Percentiles rank a stretch among this genome's conserved stretches.
These are phyloP conservation scores for Staphylotrichum longicolle DNA, from an alignment of 495 filamentous ascomycete species.

Conservation along the genomic window DNA sequence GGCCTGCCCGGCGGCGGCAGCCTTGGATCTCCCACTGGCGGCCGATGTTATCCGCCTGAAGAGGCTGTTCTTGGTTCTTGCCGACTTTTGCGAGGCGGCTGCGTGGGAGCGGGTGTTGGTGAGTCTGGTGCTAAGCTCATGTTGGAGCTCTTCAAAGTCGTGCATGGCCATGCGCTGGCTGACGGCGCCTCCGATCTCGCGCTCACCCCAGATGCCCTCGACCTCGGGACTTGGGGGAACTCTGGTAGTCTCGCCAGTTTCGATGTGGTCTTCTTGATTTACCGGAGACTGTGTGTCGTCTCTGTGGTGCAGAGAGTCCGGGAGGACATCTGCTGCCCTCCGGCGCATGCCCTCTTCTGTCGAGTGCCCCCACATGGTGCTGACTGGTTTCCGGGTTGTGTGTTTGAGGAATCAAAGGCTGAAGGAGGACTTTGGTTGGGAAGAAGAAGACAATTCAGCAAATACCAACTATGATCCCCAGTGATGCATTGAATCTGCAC, in stretches of 20 bases:
- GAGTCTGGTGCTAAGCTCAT: conserved; percentile 55
- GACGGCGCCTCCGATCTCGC: conserved; percentile 61
- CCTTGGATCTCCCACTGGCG: conserved; percentile 20
- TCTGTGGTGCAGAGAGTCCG: conserved; percentile 30
- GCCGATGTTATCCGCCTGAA: conserved; percentile 28
- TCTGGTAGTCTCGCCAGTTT: conserved; percentile 20
- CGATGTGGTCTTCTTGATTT: conserved; percentile 3
- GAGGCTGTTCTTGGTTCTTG: conserved; percentile 16
- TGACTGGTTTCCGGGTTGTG: background rate
- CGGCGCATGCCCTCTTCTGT: conserved; percentile 28
- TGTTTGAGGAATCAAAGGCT: background rate
- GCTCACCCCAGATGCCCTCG: conserved; percentile 75
- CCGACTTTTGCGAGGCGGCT: conserved; percentile 19
- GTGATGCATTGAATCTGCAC: no score
- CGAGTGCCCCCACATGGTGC: conserved; percentile 19
- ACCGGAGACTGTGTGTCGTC: conserved; percentile 17
- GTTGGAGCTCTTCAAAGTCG: conserved; percentile 66
- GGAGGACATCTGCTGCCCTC: conserved; percentile 20
- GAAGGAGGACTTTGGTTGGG: background rate
- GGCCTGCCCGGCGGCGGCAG: background rate
- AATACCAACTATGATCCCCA: no score
- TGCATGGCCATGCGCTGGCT: conserved; percentile 64
- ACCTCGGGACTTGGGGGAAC: conserved; percentile 20
- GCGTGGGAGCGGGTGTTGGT: conserved; percentile 20
- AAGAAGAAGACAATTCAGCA: no score